These are phyloP conservation scores for Hypoxylon intermedium DNA, from an alignment of 495 filamentous ascomycete species.

Conservation along the genomic window DNA sequence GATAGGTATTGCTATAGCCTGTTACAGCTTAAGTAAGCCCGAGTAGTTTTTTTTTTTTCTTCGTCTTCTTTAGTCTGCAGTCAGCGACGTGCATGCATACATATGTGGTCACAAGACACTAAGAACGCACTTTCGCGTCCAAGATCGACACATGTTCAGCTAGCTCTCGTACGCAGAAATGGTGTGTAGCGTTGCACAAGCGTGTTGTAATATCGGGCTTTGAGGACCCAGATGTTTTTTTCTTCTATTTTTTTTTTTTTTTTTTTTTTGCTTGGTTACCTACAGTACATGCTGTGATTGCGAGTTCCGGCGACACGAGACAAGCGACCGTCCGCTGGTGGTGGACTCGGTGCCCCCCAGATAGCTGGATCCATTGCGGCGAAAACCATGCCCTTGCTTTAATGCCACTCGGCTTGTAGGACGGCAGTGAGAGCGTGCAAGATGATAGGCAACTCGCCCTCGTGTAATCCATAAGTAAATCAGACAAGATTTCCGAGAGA, in stretches of 20 bases:
- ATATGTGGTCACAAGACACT: conserved; percentile 36
- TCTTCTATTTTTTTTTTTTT: too few species aligned
- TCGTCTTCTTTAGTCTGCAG: conserved; percentile 12
- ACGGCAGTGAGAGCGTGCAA: neutral
- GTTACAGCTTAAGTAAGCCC: conserved; percentile 25
- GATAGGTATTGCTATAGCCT: conserved; percentile 6
- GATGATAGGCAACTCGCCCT: too few species aligned
- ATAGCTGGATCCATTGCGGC: conserved; percentile 4
- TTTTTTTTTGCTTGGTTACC: too few species aligned
- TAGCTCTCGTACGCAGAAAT: conserved; percentile 1
- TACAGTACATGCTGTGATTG: conserved; percentile 3
- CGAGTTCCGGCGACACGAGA: conserved; percentile 30
- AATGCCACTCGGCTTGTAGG: neutral
- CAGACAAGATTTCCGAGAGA: too few species aligned
- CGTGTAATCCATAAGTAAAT: too few species aligned
- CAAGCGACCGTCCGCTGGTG: conserved; percentile 22
- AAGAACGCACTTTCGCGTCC: conserved; percentile 13
- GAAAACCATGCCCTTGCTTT: conserved; percentile 1
- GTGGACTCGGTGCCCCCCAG: conserved; percentile 13
- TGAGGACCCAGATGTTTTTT: conserved; percentile 12
- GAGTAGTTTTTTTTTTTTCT: neutral
- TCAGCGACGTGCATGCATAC: conserved; percentile 40
- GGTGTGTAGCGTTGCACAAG: conserved; percentile 25
- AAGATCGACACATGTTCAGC: conserved; percentile 19
- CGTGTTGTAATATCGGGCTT: conserved; percentile 11